phyloP scores from a whole-genome alignment of 2,329 filamentous ascomycete genomes.

The Xylariomycetidae sp. region DNA sequence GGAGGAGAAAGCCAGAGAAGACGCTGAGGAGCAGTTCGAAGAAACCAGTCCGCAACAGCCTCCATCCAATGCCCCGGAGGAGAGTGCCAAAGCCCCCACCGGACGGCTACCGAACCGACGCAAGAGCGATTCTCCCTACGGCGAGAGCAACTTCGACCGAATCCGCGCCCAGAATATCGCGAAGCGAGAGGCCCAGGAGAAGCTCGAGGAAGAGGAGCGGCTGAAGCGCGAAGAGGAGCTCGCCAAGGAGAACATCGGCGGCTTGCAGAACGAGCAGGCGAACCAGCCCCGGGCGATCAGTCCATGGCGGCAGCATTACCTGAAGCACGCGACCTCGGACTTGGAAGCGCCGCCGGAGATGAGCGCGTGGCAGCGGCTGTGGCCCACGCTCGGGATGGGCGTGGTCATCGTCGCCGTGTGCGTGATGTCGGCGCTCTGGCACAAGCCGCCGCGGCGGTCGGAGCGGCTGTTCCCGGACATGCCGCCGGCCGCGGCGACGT shows the following conservation, averaged over 20 bases:
- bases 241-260: conserved; percentile 30
- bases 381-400: conserved; percentile 47
- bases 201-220: conserved; percentile 35
- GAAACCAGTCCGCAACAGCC: conserved; percentile 6
- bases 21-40: conserved; percentile 14
- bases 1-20: conserved; percentile 26
- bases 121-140: conserved; percentile 46
- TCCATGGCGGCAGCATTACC: conserved; percentile 34
- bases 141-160: conserved; percentile 48
- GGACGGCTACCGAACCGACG: conserved; percentile 25
- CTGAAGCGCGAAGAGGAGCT: conserved; percentile 36
- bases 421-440: conserved; percentile 39
- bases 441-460: conserved; percentile 42
- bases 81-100: conserved; percentile 8
- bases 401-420: conserved; percentile 38
- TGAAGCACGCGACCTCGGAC: conserved; percentile 41
- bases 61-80: conserved; percentile 10
- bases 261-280: conserved; percentile 32
- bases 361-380: conserved; percentile 45
- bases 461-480: conserved; percentile 53
- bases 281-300: conserved; percentile 29
- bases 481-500: conserved; percentile 57
- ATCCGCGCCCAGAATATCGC: conserved; percentile 50
- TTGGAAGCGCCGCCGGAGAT: conserved; percentile 47
- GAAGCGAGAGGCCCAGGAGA: conserved; percentile 41